A percentile compares a stretch with the other conserved stretches of the same genome.
Conservation (phyloP, 192 early-diverging fungal species). For the Coemansia sp. region DNA sequence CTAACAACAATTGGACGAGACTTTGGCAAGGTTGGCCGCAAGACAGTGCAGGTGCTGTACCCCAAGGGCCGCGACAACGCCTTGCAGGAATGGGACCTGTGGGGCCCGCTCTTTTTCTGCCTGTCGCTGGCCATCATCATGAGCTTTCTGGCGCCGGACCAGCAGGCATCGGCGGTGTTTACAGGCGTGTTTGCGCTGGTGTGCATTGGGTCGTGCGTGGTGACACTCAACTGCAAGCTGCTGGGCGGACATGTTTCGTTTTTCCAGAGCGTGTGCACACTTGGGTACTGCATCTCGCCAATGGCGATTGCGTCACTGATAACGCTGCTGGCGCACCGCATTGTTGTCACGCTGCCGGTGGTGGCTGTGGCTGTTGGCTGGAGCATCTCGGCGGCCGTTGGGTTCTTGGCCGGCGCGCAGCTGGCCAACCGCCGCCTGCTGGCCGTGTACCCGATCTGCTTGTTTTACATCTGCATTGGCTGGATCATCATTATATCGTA, state of each 20-base stretch:
- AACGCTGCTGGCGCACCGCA: constrained; percentile 61
- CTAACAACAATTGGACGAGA: constrained; percentile 78
- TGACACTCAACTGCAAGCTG: constrained; percentile 94
- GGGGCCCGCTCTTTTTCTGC: constrained; percentile 96
- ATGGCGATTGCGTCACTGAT: constrained; percentile 79
- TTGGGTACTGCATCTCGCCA: constrained; percentile 97
- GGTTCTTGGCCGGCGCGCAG: constrained; percentile 87
- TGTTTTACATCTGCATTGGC: constrained; percentile 93
- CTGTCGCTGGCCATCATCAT: constrained; percentile 83
- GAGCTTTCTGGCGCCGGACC: constrained; percentile 70
- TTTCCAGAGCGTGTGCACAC: constrained; percentile 93
- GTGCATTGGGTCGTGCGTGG: constrained; percentile 89
- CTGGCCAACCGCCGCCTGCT: constrained; percentile 81
- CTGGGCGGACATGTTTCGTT: constrained; percentile 93
- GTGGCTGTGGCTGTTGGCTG: constrained; percentile 79
- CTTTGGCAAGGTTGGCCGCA: constrained; percentile 43
- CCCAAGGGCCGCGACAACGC: constrained; percentile 46
- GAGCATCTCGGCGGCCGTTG: constrained; percentile 87
- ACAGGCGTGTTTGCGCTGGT: constrained; percentile 93
- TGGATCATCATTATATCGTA: constrained; percentile 89
- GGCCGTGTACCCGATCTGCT: constrained; percentile 89
- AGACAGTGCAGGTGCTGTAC: constrained; percentile 43
- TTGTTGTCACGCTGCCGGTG: constrained; percentile 73
- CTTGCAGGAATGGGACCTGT: constrained; percentile 77
- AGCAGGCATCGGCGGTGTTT: constrained; percentile 84